Percentiles rank a stretch among this genome's conserved stretches.
phyloP scores from a whole-genome alignment of 2,329 filamentous ascomycete genomes.

The Nigrograna mackinnonii region DNA sequence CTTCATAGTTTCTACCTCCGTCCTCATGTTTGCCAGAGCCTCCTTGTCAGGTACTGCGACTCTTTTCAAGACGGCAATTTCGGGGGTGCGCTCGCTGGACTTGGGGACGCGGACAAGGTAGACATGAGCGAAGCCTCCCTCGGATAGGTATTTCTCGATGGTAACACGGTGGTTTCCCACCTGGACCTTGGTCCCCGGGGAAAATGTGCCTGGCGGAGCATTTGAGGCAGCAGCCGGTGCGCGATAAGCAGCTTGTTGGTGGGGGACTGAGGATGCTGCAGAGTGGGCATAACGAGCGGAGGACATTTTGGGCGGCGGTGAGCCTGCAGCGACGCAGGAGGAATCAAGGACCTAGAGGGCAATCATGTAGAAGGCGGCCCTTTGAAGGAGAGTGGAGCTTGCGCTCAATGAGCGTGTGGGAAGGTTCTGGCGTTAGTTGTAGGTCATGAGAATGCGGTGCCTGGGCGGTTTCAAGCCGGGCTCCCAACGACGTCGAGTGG shows the following conservation, averaged over 20 bases:
- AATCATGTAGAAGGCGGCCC: conserved; percentile 26
- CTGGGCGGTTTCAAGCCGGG: conserved; percentile 11
- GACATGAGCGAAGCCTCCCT: conserved; percentile 97
- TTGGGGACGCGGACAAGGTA: conserved; percentile 86
- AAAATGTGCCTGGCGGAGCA: conserved; percentile 73
- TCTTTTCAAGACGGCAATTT: conserved; percentile 86
- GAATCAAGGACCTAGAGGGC: conserved; percentile 27
- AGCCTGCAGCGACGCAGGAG: conserved; percentile 39
- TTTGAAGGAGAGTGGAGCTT: background rate
- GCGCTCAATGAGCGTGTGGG: conserved; percentile 14
- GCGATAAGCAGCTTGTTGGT: conserved; percentile 39
- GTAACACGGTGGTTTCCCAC: conserved; percentile 90
- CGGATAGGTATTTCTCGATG: conserved; percentile 96
- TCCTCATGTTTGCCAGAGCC: conserved; percentile 92
- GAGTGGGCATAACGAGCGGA: conserved; percentile 42
- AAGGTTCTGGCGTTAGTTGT: conserved; percentile 16
- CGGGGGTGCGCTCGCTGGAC: conserved; percentile 74
- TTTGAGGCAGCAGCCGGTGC: conserved; percentile 35
- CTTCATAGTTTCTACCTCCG: conserved; percentile 99
- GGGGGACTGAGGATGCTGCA: conserved; percentile 33
- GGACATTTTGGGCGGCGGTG: conserved; percentile 41
- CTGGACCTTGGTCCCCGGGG: conserved; percentile 93
- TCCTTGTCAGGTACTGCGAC: conserved; percentile 97
- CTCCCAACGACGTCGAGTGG: conserved; percentile 9
- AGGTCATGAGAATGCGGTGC: conserved; percentile 20